A percentile compares a stretch with the other conserved stretches of the same genome.
Conservation (phyloP, 2,329 filamentous ascomycete species). For the Phaeosphaeria sp. region DNA sequence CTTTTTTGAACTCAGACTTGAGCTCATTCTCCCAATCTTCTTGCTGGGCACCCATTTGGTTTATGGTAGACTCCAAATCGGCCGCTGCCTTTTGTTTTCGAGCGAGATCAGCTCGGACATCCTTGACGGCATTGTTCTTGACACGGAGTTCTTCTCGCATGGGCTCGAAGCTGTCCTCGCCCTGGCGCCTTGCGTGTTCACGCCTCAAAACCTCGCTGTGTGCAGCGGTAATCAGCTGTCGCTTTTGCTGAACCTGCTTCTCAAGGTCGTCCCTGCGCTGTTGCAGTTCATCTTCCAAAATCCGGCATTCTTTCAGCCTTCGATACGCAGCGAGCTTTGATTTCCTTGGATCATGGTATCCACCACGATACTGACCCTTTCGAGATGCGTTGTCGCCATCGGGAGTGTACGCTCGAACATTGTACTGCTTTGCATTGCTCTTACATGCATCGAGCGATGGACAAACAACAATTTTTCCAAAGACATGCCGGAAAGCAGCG, state of each 20-base stretch:
- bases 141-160: slow-evolving; percentile 76
- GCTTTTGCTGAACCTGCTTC: slow-evolving; percentile 74
- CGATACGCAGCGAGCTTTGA: slow-evolving; percentile 88
- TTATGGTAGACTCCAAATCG: slow-evolving; percentile 68
- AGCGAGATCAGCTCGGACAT: slow-evolving; percentile 75
- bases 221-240: slow-evolving; percentile 88
- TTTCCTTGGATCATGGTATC: slow-evolving; percentile 84
- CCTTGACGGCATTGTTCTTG: slow-evolving; percentile 77
- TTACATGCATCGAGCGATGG: slow-evolving; percentile 85
- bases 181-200: slow-evolving; percentile 76
- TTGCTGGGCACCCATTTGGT: slow-evolving; percentile 72
- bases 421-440: slow-evolving; percentile 91
- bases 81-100: slow-evolving; percentile 69
- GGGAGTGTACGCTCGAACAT: slow-evolving; percentile 89
- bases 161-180: slow-evolving; percentile 83
- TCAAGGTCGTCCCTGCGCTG: slow-evolving; percentile 70
- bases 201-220: slow-evolving; percentile 83
- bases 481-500: slow-evolving; percentile 90
- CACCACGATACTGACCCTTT: slow-evolving; percentile 92
- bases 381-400: slow-evolving; percentile 96
- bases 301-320: slow-evolving; percentile 74
- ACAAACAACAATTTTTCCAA: slow-evolving; percentile 93
- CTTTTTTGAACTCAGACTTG: slow-evolving; percentile 88
- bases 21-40: slow-evolving; percentile 81
- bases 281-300: slow-evolving; percentile 73